Conservation (phyloP, 192 early-diverging fungal genomes). For the Coemansia sp. region DNA sequence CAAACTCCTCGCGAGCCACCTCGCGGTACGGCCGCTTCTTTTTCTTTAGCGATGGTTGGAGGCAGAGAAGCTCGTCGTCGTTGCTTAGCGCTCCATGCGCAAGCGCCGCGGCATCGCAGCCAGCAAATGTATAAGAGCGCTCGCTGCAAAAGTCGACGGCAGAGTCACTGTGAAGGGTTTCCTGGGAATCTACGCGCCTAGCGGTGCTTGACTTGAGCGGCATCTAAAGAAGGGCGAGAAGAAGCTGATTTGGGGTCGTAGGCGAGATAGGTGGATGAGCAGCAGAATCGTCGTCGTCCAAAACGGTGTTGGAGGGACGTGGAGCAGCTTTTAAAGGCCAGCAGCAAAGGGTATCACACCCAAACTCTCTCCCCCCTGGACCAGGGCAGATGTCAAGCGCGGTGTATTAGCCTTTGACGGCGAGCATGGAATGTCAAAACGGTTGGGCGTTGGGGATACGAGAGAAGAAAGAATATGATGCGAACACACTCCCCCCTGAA, state of each 20-base stretch:
- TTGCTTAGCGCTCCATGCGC: neutral
- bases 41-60: slow-evolving; percentile 22
- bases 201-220: slow-evolving; percentile 46
- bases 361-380: neutral
- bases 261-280: neutral
- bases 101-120: neutral
- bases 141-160: neutral
- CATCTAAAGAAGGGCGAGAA: neutral
- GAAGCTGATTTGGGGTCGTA: neutral
- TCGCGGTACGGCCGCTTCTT: slow-evolving; percentile 19
- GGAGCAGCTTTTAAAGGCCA: neutral
- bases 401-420: neutral
- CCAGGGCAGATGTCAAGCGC: slow-evolving; percentile 28
- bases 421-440: neutral
- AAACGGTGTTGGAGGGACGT: neutral
- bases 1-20: slow-evolving; percentile 21
- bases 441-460: neutral
- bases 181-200: slow-evolving; percentile 23
- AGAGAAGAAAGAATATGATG: neutral
- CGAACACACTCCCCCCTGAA: neutral
- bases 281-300: neutral
- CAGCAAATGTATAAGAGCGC: neutral
- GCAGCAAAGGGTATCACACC: neutral
- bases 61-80: neutral
- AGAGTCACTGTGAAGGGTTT: slow-evolving; percentile 20